phyloP scores from a whole-genome alignment of 106 monocot genomes.

The Amphibolis antarctica region DNA sequence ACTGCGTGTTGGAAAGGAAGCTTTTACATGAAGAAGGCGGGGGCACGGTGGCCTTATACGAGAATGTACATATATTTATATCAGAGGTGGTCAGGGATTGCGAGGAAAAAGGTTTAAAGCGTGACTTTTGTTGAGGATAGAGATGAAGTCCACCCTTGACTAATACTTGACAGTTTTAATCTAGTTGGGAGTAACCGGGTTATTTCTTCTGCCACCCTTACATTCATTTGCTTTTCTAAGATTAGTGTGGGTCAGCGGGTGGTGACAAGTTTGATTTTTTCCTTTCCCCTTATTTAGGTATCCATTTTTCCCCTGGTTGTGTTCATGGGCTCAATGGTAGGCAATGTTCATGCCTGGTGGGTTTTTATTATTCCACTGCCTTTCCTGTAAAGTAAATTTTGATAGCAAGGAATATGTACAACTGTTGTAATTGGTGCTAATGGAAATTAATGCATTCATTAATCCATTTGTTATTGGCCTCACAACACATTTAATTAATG shows the following conservation, averaged over 20 bases:
- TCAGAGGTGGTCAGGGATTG: slow-evolving; percentile 18
- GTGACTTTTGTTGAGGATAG: slow-evolving; percentile 2
- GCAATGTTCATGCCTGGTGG: slow-evolving; percentile 21
- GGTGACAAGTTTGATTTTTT: slow-evolving; percentile 12
- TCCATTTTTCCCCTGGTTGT: neutral
- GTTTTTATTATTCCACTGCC: slow-evolving; percentile 34
- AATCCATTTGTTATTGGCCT: slow-evolving; percentile 11
- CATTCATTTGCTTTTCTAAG: slow-evolving; percentile 5
- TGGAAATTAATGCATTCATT: slow-evolving; percentile 18
- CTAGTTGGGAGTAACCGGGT: slow-evolving; percentile 19
- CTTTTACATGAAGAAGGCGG: slow-evolving; percentile 2
- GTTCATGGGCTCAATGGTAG: slow-evolving; percentile 23
- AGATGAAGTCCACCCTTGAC: slow-evolving; percentile 12
- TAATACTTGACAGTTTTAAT: slow-evolving; percentile 37
- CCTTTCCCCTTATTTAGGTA: slow-evolving; percentile 5
- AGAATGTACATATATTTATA: slow-evolving; percentile 38
- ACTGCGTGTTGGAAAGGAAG: neutral
- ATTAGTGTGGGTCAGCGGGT: slow-evolving; percentile 17
- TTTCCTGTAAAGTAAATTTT: slow-evolving; percentile 64
- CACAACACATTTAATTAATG: neutral
- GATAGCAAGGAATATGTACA: slow-evolving; percentile 27
- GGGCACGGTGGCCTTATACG: slow-evolving; percentile 15
- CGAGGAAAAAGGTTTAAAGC: slow-evolving; percentile 5
- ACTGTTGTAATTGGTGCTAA: slow-evolving; percentile 31
- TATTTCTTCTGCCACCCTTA: slow-evolving; percentile 5